Base-by-base conservation (phyloP, 2,329 filamentous ascomycete species). In the Emmonsia crescens region DNA sequence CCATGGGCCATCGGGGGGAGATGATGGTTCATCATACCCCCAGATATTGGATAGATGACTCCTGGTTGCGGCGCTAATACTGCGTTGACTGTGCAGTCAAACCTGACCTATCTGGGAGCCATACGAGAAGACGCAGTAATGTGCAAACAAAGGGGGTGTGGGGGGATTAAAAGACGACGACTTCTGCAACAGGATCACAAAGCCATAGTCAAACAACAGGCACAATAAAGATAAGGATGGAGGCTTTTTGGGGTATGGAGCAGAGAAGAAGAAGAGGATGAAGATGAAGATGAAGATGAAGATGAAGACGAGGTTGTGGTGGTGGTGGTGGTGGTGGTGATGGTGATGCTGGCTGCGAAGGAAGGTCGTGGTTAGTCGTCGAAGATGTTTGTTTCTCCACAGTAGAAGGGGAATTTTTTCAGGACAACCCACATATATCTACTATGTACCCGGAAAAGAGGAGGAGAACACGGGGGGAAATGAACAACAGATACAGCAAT, bases 11-110 rank as follows among this genome's bases (percentile, higher is more conserved):
- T 77, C 66, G 71, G 72, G 68, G 72, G 74, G 66, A 76, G 68
- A 69, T 77, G 75, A 67, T 76, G 75, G 69, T 77, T 77, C 74
- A 77, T 77, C 71, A 72, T 76, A 72, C 72, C 69, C 69, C 66
- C 67, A 57, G 42, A 33, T 21, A 68, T 24, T 36, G 10, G 69
- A 14, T 21, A n/a, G n/a, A 27, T 40, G 21, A 44, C 16, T 36
- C 33, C 33, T 24, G 33, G 21, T 9, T 61, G 65, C 67, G 61
- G 65, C 63, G 62, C 62, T 63, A 64, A 69, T 71, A 70, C 68
- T 71, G 71, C 68, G 70, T 73, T 71, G 68, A 73, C 69, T 64
- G 66, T 72, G 71, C 65, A 72, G 67, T 70, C 71, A 73, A 72
- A 72, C 72, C 67, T 72, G 72, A 68, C 71, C 70, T 74, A 72